Evolutionary conservation across 179 eudicot species (phyloP), one percentile per base, ranked within the genome.

Genomic region (Silene coronaria): DNA sequence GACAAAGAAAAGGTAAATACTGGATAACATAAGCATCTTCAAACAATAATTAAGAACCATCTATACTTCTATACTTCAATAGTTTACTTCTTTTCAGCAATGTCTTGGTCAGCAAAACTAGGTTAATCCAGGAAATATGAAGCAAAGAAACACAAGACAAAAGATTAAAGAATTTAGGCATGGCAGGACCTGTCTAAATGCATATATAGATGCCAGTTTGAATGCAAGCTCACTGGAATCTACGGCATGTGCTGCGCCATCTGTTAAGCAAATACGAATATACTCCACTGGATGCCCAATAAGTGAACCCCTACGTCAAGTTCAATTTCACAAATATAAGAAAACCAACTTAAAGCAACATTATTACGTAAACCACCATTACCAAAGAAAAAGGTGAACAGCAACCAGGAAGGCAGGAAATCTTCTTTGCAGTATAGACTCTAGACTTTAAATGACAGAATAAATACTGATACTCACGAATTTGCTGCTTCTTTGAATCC

Each of bases 171-270:
- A 30, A 42, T 38, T 38, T 68, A 68, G 72, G 76, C 48, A 70
- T 38, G 70, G 71, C 80, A 69, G 63, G 51, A 94, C 98, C 97
- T 94, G 90, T 94, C 98, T 90, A 80, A 94, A 94, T 62, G 98
- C 98, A 84, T 92, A 94, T 78, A 91, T 90, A 28, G 98, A 67
- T 67, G 98, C 98, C 80, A 90, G 78, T 85, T 92, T 94, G 78
- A 94, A 94, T 36, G 98, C 98, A 68, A 94, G 98, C 86, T 94
- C 98, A 89, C 97, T 94, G 70, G 98, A 94, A 89, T 94, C 98
- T 78, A 94, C 98, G 26, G 97, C 86, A 81, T 94, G 98, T 27
- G 98, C 76, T 78, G 96, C 90, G 78, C 98, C 98, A 83, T 94
- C 98, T n/a, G 91, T 94, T 78, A 94, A 80, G 77, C 80, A 85